Percentiles rank a stretch among this genome's conserved stretches.
Conservation (phyloP, 257 asterid species). For the Striga asiatica region DNA sequence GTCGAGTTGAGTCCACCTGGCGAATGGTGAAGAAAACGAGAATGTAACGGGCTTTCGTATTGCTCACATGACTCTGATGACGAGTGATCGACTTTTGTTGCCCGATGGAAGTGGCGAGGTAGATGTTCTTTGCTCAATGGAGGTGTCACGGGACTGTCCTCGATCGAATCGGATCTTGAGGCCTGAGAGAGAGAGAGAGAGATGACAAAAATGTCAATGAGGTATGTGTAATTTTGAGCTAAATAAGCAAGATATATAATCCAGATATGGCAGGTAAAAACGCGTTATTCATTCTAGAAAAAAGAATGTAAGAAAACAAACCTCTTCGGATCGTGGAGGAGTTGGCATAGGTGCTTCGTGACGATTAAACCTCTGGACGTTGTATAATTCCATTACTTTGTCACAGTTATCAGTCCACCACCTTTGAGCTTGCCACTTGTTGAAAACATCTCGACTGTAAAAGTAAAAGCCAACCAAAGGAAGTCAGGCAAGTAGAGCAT, state of each 20-base stretch:
- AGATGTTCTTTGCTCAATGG: slow-evolving; percentile 50
- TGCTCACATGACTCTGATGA: slow-evolving; percentile 43
- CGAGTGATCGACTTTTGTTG: slow-evolving; percentile 33
- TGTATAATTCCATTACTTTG: slow-evolving; percentile 81
- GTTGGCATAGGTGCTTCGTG: slow-evolving; percentile 52
- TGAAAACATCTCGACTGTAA: slow-evolving; percentile 79
- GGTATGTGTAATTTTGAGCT: no score
- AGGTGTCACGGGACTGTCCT: slow-evolving; percentile 72
- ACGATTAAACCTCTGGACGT: slow-evolving; percentile 57
- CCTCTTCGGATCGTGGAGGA: slow-evolving; percentile 73
- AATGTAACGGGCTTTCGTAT: slow-evolving; percentile 23
- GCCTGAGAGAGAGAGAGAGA: slow-evolving; percentile 42
- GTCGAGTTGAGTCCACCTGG: slow-evolving; percentile 53
- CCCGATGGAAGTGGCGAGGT: slow-evolving; percentile 36
- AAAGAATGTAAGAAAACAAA: slow-evolving; percentile 16
- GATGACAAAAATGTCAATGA: no score
- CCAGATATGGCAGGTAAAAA: no score
- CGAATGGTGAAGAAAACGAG: slow-evolving; percentile 31
- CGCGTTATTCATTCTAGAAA: no score
- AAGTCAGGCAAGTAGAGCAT: slow-evolving; percentile 15
- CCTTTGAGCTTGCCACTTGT: slow-evolving; percentile 83
- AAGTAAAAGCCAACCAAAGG: no score
- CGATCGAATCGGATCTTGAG: slow-evolving; percentile 47
- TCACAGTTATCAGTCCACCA: slow-evolving; percentile 95
- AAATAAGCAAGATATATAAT: no score